Evolutionary conservation across 106 monocot species (phyloP).

Genomic region (Apostasia shenzhenica): DNA sequence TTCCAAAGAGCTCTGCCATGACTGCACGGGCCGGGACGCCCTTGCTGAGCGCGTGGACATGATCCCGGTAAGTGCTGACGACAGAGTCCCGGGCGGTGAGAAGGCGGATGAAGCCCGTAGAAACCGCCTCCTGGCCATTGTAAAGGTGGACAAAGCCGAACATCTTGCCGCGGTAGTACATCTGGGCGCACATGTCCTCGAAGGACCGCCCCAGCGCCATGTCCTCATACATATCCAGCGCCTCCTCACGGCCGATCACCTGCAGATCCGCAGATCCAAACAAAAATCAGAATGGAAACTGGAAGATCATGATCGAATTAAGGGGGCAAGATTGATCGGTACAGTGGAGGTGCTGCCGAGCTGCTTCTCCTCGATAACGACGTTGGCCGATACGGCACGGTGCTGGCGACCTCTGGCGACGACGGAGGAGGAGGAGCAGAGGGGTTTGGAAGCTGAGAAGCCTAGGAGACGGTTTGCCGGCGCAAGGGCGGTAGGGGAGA

Average conservation of each 20-base stretch:
- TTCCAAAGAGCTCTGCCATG: slow-evolving; percentile 90
- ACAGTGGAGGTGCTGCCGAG: too few relatives aligned
- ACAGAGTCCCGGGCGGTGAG: slow-evolving; percentile 42
- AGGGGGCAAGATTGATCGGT: too few relatives aligned
- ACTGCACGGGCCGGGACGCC: slow-evolving; percentile 59
- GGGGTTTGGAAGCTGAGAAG: too few relatives aligned
- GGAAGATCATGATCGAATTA: too few relatives aligned
- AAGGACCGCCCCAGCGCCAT: slow-evolving; percentile 70
- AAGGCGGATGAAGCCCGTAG: slow-evolving; percentile 77
- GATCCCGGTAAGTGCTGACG: slow-evolving; percentile 77
- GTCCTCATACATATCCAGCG: slow-evolving; percentile 68
- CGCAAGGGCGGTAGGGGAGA: too few relatives aligned
- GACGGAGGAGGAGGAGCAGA: too few relatives aligned
- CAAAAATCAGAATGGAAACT: too few relatives aligned
- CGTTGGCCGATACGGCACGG: too few relatives aligned
- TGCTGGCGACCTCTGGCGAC: too few relatives aligned
- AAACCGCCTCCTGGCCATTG: slow-evolving; percentile 85
- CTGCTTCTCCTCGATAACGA: too few relatives aligned
- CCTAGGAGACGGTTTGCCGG: too few relatives aligned
- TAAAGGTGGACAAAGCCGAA: slow-evolving; percentile 81
- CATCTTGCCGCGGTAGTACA: slow-evolving; percentile 90
- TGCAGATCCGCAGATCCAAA: not conserved
- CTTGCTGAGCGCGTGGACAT: slow-evolving; percentile 83
- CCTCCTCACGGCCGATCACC: slow-evolving; percentile 44
- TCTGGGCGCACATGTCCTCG: slow-evolving; percentile 88